Evolutionary conservation across 2,329 filamentous ascomycete species (phyloP), one percentile per base, ranked within the genome.

Genomic region (Fusarium bactridioides): DNA sequence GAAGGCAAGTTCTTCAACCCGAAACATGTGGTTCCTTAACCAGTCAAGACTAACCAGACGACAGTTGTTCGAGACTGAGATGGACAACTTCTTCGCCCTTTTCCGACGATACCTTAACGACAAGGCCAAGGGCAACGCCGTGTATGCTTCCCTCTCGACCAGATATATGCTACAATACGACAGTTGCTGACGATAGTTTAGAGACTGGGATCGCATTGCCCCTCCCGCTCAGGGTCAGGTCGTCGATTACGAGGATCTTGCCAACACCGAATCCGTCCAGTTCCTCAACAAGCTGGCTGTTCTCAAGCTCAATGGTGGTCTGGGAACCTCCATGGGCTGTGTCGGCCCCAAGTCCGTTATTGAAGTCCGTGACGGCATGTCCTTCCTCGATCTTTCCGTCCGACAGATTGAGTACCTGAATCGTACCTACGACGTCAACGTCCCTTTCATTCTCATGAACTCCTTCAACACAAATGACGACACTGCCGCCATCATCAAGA

Each of bases 391-490:
- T 85, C 89, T 99, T 79, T 98, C 96, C 25, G 96, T 99, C 79
- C 94, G 96, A 80, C 96, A 99, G 89, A 97, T 99, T 81, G 96
- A 99, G 87, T 97, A 94, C 88, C 92, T 99, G 78, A 99, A 99
- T 92, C 93, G 95, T 84, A 98, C 94, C 74, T 98, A 98, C 87
- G 90, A 93, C 78, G 94, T 97, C 83, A 98, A 98, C 82, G 96
- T 99, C 38, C 96, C 96, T 54, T 98, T 99, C 84, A 91, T 99
- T 77, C 92, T 99, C 78, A 99, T 99, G 96, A 99, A 99, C 92
- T 98, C 96, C 62, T 99, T 99, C 93, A 99, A 99, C 90, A 99
- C 96, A 82, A 95, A 99, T 83, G 91, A 95, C 79, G 96, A 99
- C 82, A 99, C 96, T 57, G 94, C 95, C 72, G 94, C 94, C 85